phyloP scores from a whole-genome alignment of 306 rosid species.

The Fragaria vesca region DNA sequence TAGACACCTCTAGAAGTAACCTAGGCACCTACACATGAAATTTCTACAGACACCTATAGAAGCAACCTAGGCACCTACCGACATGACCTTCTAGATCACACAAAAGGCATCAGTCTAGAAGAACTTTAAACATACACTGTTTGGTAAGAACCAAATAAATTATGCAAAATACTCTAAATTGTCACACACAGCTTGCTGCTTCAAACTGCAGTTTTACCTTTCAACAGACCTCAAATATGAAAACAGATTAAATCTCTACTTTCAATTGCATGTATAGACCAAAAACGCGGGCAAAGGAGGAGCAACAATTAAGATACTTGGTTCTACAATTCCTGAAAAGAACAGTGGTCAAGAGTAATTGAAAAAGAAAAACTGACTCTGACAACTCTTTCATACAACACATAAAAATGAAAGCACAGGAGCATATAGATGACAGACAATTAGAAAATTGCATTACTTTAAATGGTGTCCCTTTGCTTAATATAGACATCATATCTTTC shows the following conservation, averaged over 20 bases:
- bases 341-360: neutral
- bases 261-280: neutral
- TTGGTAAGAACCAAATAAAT: neutral
- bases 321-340: neutral
- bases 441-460: neutral
- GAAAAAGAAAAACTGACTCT: neutral
- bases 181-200: neutral
- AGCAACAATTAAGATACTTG: neutral
- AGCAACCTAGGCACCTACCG: constrained; percentile 3
- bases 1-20: neutral
- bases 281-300: neutral
- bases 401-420: neutral
- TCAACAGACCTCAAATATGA: neutral
- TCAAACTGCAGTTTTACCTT: neutral
- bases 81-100: neutral
- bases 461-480: neutral
- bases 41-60: neutral
- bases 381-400: neutral
- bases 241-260: neutral
- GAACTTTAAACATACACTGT: neutral
- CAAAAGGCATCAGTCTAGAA: neutral
- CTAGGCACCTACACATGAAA: constrained; percentile 1
- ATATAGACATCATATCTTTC: neutral
- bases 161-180: neutral
- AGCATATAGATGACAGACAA: neutral